These are phyloP conservation scores for Hypoxylon lenormandii DNA, from an alignment of 495 filamentous ascomycete species.

Conservation along the genomic window DNA sequence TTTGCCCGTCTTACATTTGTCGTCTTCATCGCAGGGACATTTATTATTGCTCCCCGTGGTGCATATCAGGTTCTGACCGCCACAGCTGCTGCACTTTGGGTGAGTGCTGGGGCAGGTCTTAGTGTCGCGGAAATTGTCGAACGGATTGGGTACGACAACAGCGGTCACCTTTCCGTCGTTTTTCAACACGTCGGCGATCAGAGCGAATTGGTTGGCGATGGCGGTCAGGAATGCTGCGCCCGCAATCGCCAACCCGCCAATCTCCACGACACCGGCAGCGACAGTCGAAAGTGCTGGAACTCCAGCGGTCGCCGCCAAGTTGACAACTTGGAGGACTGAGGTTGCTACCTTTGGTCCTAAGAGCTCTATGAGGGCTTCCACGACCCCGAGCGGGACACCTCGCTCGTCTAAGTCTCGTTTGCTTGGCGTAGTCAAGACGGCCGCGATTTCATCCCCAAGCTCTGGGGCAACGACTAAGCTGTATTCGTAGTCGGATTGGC, in stretches of 20 bases:
- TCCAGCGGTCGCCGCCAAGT: background rate
- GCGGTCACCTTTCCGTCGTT: background rate
- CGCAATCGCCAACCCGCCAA: background rate
- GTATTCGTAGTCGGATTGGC: background rate
- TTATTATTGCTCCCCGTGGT: background rate
- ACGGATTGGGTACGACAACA: background rate
- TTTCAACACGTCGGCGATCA: background rate
- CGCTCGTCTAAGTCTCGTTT: background rate
- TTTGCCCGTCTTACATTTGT: slow-evolving; percentile 1
- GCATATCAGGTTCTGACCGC: background rate
- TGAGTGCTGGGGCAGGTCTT: slow-evolving; percentile 2
- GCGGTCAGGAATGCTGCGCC: background rate
- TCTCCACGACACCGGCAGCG: background rate
- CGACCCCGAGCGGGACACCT: background rate
- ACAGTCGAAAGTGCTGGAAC: background rate
- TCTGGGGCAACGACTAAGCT: slow-evolving; percentile 1
- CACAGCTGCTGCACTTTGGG: slow-evolving; percentile 1
- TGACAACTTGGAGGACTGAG: background rate
- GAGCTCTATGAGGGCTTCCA: background rate
- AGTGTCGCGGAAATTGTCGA: background rate
- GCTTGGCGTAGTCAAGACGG: background rate
- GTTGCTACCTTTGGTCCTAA: slow-evolving; percentile 1
- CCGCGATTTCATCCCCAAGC: background rate
- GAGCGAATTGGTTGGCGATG: background rate
- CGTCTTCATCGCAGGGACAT: background rate